These are phyloP conservation scores for Flaveria bidentis DNA, from an alignment of 129 eudicot genomes.

Conservation along the genomic window DNA sequence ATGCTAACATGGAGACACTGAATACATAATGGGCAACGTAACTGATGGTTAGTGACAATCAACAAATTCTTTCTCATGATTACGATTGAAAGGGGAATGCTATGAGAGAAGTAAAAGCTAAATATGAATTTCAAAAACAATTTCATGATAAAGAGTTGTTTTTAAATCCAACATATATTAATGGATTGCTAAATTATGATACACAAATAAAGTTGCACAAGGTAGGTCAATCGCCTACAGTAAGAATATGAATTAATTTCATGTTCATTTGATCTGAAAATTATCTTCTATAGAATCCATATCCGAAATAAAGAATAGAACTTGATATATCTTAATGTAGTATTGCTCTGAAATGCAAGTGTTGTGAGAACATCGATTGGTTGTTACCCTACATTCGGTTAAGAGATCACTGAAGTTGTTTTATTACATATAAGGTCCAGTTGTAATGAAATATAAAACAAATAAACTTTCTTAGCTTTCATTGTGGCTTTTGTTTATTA, in stretches of 20 bases:
- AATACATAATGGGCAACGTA: slow-evolving; percentile 1
- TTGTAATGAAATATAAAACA: neutral
- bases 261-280: neutral
- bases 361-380: neutral
- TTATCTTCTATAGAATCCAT: neutral
- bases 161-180: neutral
- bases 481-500: slow-evolving; percentile 3
- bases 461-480: slow-evolving; percentile 4
- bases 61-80: neutral
- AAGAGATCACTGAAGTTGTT: neutral
- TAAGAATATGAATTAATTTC: neutral
- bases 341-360: neutral
- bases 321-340: neutral
- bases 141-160: neutral
- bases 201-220: neutral
- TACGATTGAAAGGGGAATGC: neutral
- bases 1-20: slow-evolving; percentile 84
- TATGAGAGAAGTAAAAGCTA: neutral
- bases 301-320: neutral
- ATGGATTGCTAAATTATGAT: neutral
- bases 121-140: neutral
- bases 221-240: neutral
- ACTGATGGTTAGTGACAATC: slow-evolving; percentile 2
- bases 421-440: too few relatives aligned
- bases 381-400: neutral